Evolutionary conservation across 345 rosid species (phyloP), one percentile per base, ranked within the genome.

Genomic region (Viola odorata): DNA sequence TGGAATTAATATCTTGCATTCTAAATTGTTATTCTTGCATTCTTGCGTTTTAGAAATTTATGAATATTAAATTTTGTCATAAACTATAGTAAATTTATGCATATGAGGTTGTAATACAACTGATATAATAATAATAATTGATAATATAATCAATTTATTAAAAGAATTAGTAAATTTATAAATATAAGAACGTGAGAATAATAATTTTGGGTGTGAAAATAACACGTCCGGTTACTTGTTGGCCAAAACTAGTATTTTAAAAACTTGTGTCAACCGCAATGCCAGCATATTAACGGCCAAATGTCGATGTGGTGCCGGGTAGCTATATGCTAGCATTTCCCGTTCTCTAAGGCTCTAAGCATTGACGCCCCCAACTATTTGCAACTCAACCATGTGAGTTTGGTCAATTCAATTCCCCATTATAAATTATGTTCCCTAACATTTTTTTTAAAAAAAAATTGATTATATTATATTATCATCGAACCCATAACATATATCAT

Each of bases 271-370:
- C 50, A 51, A 57, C 49, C 68, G 11, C 7, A 37, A 42, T 37
- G 58, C 66, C 62, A 50, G 63, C 63, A 61, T 23, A 12, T 60
- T 41, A 47, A 59, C 69, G 74, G 65, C 74, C 60, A 39, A 14
- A 8, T 3, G 65, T 64, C 75, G 32, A 54, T 41, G 40, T 41
- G 54, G 62, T 48, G 58, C 70, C 70, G 55, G 62, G 57, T 48
- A 39, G 47, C 53, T 37, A 58, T 23, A 2, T 23, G 32, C 32
- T 23, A 23, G 32, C 32, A 23, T 23, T 23, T 23, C 55, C 57
- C 59, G 23, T 56, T 62, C 61, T 44, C 5, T 36, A 51, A 50
- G 57, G 55, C 61, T 44, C 5, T 36, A 51, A 50, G 57, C 15
- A 40, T 66, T 58, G 58, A 42, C 47, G 52, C 32, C 64, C 58